Evolutionary conservation across 495 filamentous ascomycete genomes (phyloP), one percentile per base, ranked within the genome.

Genomic region (Trichoderma reesei): DNA sequence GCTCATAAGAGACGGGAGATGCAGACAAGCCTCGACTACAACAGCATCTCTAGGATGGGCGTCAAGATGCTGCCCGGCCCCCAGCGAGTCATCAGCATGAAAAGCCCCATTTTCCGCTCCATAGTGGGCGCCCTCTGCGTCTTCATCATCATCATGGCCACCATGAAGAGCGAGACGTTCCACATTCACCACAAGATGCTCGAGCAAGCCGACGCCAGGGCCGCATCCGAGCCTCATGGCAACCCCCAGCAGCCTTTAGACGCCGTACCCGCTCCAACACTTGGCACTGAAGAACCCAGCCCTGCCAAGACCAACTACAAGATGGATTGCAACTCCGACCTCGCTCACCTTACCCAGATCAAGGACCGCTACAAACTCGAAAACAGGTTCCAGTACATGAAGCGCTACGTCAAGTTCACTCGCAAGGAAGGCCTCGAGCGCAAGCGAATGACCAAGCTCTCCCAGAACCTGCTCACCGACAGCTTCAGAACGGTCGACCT

Each of bases 381-480:
- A 36, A 76, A 78, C 5, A 72, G 68, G 39, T 79, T 84, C 72
- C 76, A 83, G 64, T 84, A 84, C 67, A 72, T 72, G 18, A 78
- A 80, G 67, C 75, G 81, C 61, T 82, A 83, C 69, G 68, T 82
- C 33, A 79, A 75, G 48, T 73, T 78, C 44, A 70, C 72, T 26
- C 76, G 78, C 34, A 66, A 67, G 1, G 64, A 79, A 39, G 70
- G 74, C 16, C 76, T 81, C 18, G 60, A 69, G 16, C 73, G 80
- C 34, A 80, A 76, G 63, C 78, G 77, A 7, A 72, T 83, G 37
- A 83, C 80, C 26, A 76, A 72, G 48, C 65, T 84, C 14, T 62
- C 73, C 16, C 74, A 80, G 38, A 64, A 69, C 36, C 74, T 84
- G 65, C 73, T 82, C n/a, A 72, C 73, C 16, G 72, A 73, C 16